Evolutionary conservation across 139 green algal genomes (phyloP), one percentile per base, ranked within the genome.

Genomic region (Mesotaenium endlicherianum): DNA sequence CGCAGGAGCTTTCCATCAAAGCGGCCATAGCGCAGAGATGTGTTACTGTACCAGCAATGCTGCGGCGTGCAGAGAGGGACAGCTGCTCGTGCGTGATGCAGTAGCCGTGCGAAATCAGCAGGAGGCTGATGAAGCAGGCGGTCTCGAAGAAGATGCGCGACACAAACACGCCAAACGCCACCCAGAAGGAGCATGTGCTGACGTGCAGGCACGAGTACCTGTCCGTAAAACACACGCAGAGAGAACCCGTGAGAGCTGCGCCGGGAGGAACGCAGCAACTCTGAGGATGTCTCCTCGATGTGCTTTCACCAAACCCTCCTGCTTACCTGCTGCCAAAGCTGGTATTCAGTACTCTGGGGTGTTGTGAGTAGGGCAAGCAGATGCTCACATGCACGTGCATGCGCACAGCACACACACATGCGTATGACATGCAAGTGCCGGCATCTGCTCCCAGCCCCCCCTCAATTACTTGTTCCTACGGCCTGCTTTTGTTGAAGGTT

Each of bases 151-250:
- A 84, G 58, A 84, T 60, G 41, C 77, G 55, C 77, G 45, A 70
- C 59, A 84, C 77, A n/a, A 84, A 84, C 11, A 84, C 45, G 36
- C 77, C 77, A 42, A 84, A 84, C 42, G 77, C 77, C 20, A 84
- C 59, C 77, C 77, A 84, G 47, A 84, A 84, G 31, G 77, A 84
- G 68, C 77, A 84, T 3, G 77, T 47, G 77, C 42, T 39, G 20
- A 84, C 16, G 34, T 45, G 20, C 30, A 84, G 68, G 47, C 77
- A 84, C 55, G 59, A 84, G 77, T 70, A n/a, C 77, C 77, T 84
- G 77, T 16, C 30, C 26, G 57, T 30, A 45, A 43, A 67, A 64
- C 20, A 64, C n/a, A 26, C 47, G 47, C 47, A 43, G 36, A 14
- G 14, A 14, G 8, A 74, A 41, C 16, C 0, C 31, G 14, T 1